phyloP scores from a whole-genome alignment of 2,329 filamentous ascomycete genomes.

The Colletotrichum viniferum region DNA sequence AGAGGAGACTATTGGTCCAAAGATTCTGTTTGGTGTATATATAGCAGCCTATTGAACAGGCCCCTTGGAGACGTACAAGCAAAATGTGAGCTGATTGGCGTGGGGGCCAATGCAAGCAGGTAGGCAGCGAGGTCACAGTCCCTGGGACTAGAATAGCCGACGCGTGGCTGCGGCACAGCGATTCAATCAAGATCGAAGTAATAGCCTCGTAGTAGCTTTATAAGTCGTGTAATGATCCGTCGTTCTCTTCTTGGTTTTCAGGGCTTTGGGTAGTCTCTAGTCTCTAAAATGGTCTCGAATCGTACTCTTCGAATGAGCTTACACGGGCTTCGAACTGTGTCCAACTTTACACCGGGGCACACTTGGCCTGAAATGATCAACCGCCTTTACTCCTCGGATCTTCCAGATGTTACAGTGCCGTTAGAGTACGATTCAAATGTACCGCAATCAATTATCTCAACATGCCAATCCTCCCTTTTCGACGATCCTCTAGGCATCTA shows the following conservation, averaged over 20 bases:
- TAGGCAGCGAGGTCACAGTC: background rate
- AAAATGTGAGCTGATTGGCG: background rate
- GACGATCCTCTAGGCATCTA: background rate
- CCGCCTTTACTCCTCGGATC: background rate
- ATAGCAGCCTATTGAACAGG: background rate
- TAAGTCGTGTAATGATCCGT: background rate
- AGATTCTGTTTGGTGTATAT: background rate
- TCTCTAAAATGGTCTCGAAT: background rate
- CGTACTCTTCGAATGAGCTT: background rate
- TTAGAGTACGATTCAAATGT: background rate
- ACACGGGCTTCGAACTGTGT: background rate
- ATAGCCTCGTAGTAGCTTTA: background rate
- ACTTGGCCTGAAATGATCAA: background rate
- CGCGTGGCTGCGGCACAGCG: background rate
- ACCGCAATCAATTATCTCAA: background rate
- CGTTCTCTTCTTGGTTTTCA: background rate
- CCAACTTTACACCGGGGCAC: background rate
- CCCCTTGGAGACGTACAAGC: background rate
- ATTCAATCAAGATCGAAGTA: background rate
- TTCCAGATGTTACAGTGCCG: background rate
- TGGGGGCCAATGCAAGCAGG: background rate
- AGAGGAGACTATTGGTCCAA: constrained; percentile 30
- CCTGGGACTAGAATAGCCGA: background rate
- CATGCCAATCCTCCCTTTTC: background rate
- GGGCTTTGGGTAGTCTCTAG: background rate